These are phyloP conservation scores for Didymella arachidicola DNA, from an alignment of 2,329 filamentous ascomycete species.

Conservation along the genomic window DNA sequence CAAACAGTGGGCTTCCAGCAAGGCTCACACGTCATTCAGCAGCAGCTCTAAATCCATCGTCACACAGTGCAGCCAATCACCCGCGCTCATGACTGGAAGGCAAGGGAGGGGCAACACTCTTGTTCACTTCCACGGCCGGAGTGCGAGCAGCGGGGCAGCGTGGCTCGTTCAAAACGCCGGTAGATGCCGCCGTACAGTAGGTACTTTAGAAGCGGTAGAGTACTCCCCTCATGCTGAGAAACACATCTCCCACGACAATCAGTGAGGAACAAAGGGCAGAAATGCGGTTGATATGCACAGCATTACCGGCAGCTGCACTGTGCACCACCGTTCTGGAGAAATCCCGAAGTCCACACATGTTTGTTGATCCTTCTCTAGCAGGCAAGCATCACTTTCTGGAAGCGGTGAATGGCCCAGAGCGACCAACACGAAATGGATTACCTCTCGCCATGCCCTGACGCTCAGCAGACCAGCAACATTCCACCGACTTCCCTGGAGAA, in stretches of 20 bases:
- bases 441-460: conserved; percentile 9
- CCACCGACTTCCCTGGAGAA: not conserved
- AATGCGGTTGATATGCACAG: not conserved
- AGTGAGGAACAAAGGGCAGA: not conserved
- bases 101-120: conserved; percentile 32
- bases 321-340: conserved; percentile 5
- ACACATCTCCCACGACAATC: not conserved
- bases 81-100: conserved; percentile 19
- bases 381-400: conserved; percentile 15
- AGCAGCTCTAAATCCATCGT: conserved; percentile 25
- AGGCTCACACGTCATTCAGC: conserved; percentile 37
- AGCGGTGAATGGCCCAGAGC: conserved; percentile 16
- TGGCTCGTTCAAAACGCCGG: conserved; percentile 20
- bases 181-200: conserved; percentile 16
- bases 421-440: conserved; percentile 1
- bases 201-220: conserved; percentile 1
- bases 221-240: conserved; percentile 8
- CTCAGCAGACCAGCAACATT: conserved; percentile 20
- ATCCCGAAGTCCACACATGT: conserved; percentile 11
- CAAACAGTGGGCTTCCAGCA: conserved; percentile 22
- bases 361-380: conserved; percentile 19
- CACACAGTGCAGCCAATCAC: conserved; percentile 24
- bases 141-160: conserved; percentile 18
- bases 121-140: conserved; percentile 29
- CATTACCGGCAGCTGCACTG: conserved; percentile 3